Base-by-base conservation (phyloP, 2,329 filamentous ascomycete species). In the Colletotrichum nymphaeae region DNA sequence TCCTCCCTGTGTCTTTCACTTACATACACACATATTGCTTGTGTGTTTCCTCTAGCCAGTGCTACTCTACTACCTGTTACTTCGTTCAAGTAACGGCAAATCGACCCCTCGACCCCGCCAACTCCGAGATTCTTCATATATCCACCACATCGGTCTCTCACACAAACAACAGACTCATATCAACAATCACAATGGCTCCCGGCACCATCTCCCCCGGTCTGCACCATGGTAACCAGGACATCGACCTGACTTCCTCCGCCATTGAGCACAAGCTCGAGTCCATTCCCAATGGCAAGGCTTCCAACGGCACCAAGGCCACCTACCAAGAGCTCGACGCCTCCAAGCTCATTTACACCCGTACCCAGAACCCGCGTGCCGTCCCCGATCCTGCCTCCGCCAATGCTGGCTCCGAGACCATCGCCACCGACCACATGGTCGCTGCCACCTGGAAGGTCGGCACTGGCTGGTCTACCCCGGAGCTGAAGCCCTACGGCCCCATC, bases 351-450 rank as follows among this genome's bases (percentile, higher is more conserved):
- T 88, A 89, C 84, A 88, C 84, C 74, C 83, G 84, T 76, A 90
- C 87, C 69, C 81, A 83, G 57, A 83, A 79, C 68, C 89, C 88
- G 1, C 88, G 88, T 74, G 75, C 83, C 63, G 89, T 91, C 62
- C 89, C 89, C 64, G 83, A 86, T 65, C 85, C 88, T 74, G 87
- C 83, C 73, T 77, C 78, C 52, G 87, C 87, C 77, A 84, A 83
- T 76, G 69, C 86, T 63, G 87, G 86, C 76, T 76, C 79, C 74
- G 87, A 88, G 80, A 90, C 88, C 75, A 84, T 91, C 80, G 90
- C 88, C 86, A 95, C 94, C 75, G 95, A 98, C 87, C 95, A 98
- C 87, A 97, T 98, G 95, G 87, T 97, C 78, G 92, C 91, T 64
- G 92, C 87, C 24, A 84, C 86, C 67, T 97, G 95, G 94, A 91